These are phyloP conservation scores for Panus rudis DNA, from an alignment of 768 basidiomycete genomes.

Conservation along the genomic window DNA sequence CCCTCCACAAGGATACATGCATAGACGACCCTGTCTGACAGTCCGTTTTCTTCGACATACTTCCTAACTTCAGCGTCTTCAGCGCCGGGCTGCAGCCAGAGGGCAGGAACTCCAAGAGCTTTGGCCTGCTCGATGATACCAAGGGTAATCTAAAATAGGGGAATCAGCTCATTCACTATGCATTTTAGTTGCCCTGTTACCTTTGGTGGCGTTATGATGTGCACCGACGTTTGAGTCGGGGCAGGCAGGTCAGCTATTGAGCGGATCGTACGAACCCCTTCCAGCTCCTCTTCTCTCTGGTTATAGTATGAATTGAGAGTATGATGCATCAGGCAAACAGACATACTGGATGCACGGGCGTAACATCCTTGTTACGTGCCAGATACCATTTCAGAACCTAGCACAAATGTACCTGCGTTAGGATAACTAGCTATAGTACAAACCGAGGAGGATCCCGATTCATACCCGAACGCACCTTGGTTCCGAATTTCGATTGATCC, in stretches of 20 bases:
- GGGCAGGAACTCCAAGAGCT: constrained; percentile 58
- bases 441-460: not conserved
- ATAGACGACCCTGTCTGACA: constrained; percentile 64
- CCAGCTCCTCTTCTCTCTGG: constrained; percentile 66
- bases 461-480: constrained; percentile 40
- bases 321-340: not conserved
- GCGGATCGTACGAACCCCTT: constrained; percentile 52
- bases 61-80: constrained; percentile 56
- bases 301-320: not conserved
- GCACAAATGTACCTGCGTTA: not conserved
- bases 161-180: not conserved
- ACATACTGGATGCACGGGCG: constrained; percentile 69
- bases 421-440: not conserved
- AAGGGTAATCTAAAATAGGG: constrained; percentile 53
- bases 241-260: constrained; percentile 49
- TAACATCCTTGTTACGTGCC: constrained; percentile 47
- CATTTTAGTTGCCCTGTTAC: constrained; percentile 25
- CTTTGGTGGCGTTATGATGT: constrained; percentile 73
- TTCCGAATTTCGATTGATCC: constrained; percentile 72
- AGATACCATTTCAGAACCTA: constrained; percentile 80
- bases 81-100: constrained; percentile 91
- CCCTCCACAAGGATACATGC: constrained; percentile 80
- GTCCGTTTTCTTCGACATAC: constrained; percentile 59
- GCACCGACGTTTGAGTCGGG: constrained; percentile 65
- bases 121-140: constrained; percentile 59